phyloP scores from a whole-genome alignment of 2,329 filamentous ascomycete species.

The Hypoxylon sp. region DNA sequence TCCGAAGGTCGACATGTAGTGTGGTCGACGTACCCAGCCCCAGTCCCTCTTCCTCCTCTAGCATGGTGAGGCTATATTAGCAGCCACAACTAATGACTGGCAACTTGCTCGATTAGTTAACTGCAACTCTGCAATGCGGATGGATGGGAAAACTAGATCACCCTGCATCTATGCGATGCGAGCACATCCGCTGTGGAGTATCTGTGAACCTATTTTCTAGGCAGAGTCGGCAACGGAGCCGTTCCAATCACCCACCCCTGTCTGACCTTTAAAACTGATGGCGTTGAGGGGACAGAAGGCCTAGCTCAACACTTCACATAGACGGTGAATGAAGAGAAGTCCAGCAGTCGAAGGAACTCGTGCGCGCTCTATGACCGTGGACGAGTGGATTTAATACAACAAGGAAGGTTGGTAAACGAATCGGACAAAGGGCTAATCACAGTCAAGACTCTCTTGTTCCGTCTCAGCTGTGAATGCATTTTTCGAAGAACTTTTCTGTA shows the following conservation, averaged over 20 bases:
- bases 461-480: slow-evolving; percentile 17
- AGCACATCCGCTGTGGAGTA: slow-evolving; percentile 44
- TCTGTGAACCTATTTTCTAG: slow-evolving; percentile 40
- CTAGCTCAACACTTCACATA: slow-evolving; percentile 33
- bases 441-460: slow-evolving; percentile 18
- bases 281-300: slow-evolving; percentile 40
- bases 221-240: slow-evolving; percentile 42
- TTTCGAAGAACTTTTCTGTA: slow-evolving; percentile 39
- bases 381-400: slow-evolving; percentile 7
- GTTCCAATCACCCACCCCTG: slow-evolving; percentile 43
- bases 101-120: slow-evolving; percentile 26
- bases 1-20: slow-evolving; percentile 31
- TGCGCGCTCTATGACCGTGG: slow-evolving; percentile 20
- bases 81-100: slow-evolving; percentile 20
- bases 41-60: slow-evolving; percentile 11
- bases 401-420: too few relatives aligned
- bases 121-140: slow-evolving; percentile 41
- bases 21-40: slow-evolving; percentile 27
- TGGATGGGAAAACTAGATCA: slow-evolving; percentile 41
- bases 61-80: slow-evolving; percentile 25
- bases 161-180: slow-evolving; percentile 43
- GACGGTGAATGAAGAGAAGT: slow-evolving; percentile 43
- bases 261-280: slow-evolving; percentile 40
- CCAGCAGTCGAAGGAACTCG: slow-evolving; percentile 33
- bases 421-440: too few relatives aligned